Base-by-base conservation (phyloP, 257 asterid genomes). In the Leonotis leonurus region DNA sequence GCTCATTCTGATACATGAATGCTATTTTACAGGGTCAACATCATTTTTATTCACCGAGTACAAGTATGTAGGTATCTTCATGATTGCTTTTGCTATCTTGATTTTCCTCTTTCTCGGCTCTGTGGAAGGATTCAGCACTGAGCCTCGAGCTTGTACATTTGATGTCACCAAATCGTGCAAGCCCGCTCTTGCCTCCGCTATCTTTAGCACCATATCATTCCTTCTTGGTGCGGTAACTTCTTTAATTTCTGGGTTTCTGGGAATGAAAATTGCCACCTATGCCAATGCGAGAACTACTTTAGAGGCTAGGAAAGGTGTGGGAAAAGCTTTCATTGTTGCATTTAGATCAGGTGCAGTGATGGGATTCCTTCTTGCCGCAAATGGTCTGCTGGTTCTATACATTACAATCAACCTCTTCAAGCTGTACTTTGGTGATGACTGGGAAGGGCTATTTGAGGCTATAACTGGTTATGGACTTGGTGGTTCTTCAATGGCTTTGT, bases 351-450 rank as follows among this genome's bases (percentile, higher is more conserved):
- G 80, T 58, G 78, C 85, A 55, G 82, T 80, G 10, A 80, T 80
- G 82, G 85, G 85, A 18, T 76, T 76, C 70, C 78, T 80, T 22
- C 83, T 80, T 43, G 85, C 86, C n/a, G 75, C 86, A 40, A 77
- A 72, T 44, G 86, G 86, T 16, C 83, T 74, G 40, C 67, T 80
- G 54, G 77, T 77, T 26, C 64, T 80, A 5, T 80, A 55, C 62
- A 58, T 80, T 12, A 25, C 80, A n/a, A 77, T 76, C 32, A 80
- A 80, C 59, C 50, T 76, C 44, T 80, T 80, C 49, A 76, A 76
- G 41, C 45, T 79, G 57, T 79, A 76, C 53, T 79, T 73, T 55
- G 80, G 75, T 44, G 80, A 79, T 67, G 85, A 79, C 41, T 80
- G 80, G 82, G 82, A 80, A 65, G 85, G 82, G 12, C 81, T 79